Evolutionary conservation across 78 protist species (phyloP).

Genomic region (Polysphondylium violaceum): DNA sequence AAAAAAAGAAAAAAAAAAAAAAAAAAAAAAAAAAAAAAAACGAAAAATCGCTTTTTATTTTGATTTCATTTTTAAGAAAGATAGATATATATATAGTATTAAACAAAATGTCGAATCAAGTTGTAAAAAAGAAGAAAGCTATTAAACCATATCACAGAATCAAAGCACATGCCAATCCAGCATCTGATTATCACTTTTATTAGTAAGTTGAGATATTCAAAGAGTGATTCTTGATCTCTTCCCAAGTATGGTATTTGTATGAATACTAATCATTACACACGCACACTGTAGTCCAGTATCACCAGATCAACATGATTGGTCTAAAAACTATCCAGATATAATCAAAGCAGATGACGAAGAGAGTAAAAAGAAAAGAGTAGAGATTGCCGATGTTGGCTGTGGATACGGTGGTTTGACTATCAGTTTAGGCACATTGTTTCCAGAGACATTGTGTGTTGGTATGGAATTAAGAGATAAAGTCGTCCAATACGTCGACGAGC

Average conservation of each 20-base stretch:
- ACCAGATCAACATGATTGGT: slow-evolving; percentile 76
- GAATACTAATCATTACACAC: not conserved
- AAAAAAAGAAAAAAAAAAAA: no score
- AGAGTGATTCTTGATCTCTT: no score
- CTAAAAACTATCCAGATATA: slow-evolving; percentile 45
- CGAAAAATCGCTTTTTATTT: no score
- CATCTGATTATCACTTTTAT: slow-evolving; percentile 66
- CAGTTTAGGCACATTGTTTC: slow-evolving; percentile 73
- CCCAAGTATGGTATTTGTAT: not conserved
- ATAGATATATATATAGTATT: no score
- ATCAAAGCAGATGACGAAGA: not conserved
- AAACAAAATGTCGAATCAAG: not conserved
- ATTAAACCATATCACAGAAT: slow-evolving; percentile 79
- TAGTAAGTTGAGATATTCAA: no score
- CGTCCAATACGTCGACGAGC: slow-evolving; percentile 84
- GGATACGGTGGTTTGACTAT: slow-evolving; percentile 95
- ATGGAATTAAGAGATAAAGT: slow-evolving; percentile 95
- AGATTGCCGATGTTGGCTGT: slow-evolving; percentile 96
- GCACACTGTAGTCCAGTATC: slow-evolving; percentile 69
- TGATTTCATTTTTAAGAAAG: no score
- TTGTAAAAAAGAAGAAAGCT: slow-evolving; percentile 42
- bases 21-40: no score
- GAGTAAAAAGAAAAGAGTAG: slow-evolving; percentile 30
- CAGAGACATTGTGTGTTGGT: slow-evolving; percentile 88
- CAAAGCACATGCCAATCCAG: slow-evolving; percentile 85